Evolutionary conservation across 2,329 filamentous ascomycete genomes (phyloP).

Genomic region (Mariannaea elegans): DNA sequence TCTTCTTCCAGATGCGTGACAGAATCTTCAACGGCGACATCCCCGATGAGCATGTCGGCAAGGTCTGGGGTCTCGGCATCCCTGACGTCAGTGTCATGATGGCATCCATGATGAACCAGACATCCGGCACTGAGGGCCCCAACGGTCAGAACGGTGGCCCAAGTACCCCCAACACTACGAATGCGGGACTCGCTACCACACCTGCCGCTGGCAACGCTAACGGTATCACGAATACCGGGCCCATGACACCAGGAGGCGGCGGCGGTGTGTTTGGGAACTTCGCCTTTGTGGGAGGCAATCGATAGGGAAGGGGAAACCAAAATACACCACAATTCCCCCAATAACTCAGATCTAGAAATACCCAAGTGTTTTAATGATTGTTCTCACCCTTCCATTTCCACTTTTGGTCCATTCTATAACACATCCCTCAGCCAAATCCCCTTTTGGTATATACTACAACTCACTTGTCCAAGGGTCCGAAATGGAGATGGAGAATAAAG

Average conservation of each 20-base stretch:
- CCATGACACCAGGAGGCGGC: constrained; percentile 81
- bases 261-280: constrained; percentile 82
- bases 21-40: constrained; percentile 87
- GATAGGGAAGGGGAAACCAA: constrained; percentile 35
- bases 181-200: constrained; percentile 57
- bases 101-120: constrained; percentile 46
- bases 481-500: background rate
- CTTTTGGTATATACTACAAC: background rate
- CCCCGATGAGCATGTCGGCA: constrained; percentile 82
- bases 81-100: constrained; percentile 63
- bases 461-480: background rate
- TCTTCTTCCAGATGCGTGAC: constrained; percentile 93
- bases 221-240: constrained; percentile 66
- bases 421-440: background rate
- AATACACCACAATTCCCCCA: background rate
- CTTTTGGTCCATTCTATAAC: background rate
- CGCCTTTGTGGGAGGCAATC: constrained; percentile 57
- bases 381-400: background rate
- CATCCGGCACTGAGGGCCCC: constrained; percentile 34
- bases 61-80: constrained; percentile 91
- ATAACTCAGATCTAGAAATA: constrained; percentile 3
- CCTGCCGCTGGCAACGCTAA: constrained; percentile 65
- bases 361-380: constrained; percentile 24
- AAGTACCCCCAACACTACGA: constrained; percentile 75
- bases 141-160: constrained; percentile 57